These are phyloP conservation scores for Backusella parvicylindrica DNA, from an alignment of 192 early-diverging fungal species.

Conservation along the genomic window DNA sequence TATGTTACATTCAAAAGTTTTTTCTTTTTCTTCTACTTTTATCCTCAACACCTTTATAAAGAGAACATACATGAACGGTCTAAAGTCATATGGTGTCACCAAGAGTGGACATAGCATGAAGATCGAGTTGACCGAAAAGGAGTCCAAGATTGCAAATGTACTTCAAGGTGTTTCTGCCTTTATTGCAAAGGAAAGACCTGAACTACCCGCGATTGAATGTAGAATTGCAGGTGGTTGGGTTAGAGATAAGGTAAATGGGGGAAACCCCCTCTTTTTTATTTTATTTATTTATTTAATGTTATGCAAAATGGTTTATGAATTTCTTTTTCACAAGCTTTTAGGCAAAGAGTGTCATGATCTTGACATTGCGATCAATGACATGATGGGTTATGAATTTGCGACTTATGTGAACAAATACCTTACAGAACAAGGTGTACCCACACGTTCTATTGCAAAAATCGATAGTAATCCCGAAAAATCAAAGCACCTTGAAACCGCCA, in stretches of 20 bases:
- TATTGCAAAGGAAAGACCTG: slow-evolving; percentile 44
- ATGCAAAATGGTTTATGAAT: too few species aligned
- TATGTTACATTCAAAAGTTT: background rate
- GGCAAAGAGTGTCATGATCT: slow-evolving; percentile 84
- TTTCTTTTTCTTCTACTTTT: background rate
- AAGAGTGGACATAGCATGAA: slow-evolving; percentile 28
- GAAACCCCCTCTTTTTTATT: background rate
- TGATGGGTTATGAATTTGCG: slow-evolving; percentile 94
- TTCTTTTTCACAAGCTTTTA: slow-evolving; percentile 58
- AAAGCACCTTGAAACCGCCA: slow-evolving; percentile 98
- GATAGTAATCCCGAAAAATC: slow-evolving; percentile 89
- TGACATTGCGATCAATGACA: slow-evolving; percentile 90
- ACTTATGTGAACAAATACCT: slow-evolving; percentile 66
- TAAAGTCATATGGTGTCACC: slow-evolving; percentile 16
- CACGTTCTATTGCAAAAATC: slow-evolving; percentile 74
- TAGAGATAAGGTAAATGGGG: slow-evolving; percentile 77
- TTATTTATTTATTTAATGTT: background rate
- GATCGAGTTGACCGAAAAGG: slow-evolving; percentile 55
- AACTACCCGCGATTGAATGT: slow-evolving; percentile 55
- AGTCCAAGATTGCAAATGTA: slow-evolving; percentile 65
- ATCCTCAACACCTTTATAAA: background rate
- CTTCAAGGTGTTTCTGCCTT: slow-evolving; percentile 58
- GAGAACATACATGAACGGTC: background rate
- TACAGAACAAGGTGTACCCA: slow-evolving; percentile 32
- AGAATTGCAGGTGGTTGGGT: slow-evolving; percentile 99